Evolutionary conservation across 23 red algal species (phyloP), one percentile per base, ranked within the genome.

Genomic region (Gracilaria gracilis): DNA sequence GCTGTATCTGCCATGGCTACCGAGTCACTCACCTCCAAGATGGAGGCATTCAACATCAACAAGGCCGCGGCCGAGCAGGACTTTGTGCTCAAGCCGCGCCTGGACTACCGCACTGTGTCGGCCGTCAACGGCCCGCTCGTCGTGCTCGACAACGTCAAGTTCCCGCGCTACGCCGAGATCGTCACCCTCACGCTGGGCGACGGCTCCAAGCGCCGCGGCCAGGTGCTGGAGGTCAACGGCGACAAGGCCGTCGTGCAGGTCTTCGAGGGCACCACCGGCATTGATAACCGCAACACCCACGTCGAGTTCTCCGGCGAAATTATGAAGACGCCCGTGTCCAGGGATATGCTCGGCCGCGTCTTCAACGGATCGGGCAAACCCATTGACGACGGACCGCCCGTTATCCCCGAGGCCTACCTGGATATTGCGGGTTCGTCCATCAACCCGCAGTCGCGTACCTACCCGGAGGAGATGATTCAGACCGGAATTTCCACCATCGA

Each of bases 401-500:
- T 98, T 27, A 62, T 98, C 54, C 97, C 97, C 17, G 97, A 98
- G 88, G 90, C 82, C 36, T 95, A 91, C 64, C 78, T 88, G 51
- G 97, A 98, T 72, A 98, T 98, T 58, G 84, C 89, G 27, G 97
- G 97, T 13, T 81, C 82, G 25, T 91, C 93, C 23, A 95, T 98
- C 85, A 98, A 98, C 83, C 97, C 97, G 35, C 89, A 91, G 83
- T 78, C 82, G 53, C 69, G 97, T 15, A 98, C 93, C 25, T 98
- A 98, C 86, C 97, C 97, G 9, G 85, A 98, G 77, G 93, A 95
- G 58, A 98, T 98, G 97, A 87, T 98, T 70, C 93, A 98, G 81
- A 98, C 97, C 37, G 97, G 97, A 25, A 98, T 98, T 31, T 98
- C 97, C 50, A 98, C 93, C 72, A 98, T 98, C 75, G 97, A 98